Conservation (phyloP, 768 basidiomycete species). For the Lactarius psammicola region DNA sequence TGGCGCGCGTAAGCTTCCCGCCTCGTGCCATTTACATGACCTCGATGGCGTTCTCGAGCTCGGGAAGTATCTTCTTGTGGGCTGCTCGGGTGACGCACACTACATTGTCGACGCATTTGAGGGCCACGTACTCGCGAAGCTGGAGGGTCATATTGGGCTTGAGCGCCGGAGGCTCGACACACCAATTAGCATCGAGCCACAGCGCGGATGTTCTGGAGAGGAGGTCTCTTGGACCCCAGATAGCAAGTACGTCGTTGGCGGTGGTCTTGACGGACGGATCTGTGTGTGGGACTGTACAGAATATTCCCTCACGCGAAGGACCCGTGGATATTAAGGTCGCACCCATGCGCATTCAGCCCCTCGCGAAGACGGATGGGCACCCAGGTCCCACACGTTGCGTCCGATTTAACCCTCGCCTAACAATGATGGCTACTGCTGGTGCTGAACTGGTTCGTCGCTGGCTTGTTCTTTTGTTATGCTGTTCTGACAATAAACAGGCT, state of each 20-base stretch:
- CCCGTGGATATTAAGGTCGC: conserved; percentile 54
- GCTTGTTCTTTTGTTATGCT: not conserved
- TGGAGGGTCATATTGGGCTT: conserved; percentile 82
- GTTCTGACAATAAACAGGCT: conserved; percentile 39
- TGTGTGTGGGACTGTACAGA: conserved; percentile 83
- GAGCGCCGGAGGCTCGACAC: conserved; percentile 58
- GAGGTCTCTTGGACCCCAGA: conserved; percentile 95
- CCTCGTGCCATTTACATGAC: conserved; percentile 90
- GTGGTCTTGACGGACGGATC: conserved; percentile 83
- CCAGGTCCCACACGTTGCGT: conserved; percentile 83
- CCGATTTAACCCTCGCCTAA: conserved; percentile 82
- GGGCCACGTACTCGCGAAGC: conserved; percentile 76
- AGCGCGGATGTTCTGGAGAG: conserved; percentile 84
- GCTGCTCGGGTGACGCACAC: conserved; percentile 90
- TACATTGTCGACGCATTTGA: conserved; percentile 92
- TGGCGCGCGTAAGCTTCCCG: conserved; percentile 74
- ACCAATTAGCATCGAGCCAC: conserved; percentile 59
- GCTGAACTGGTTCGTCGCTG: conserved; percentile 65
- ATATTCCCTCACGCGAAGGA: conserved; percentile 51
- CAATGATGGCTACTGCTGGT: conserved; percentile 86
- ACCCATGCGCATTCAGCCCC: conserved; percentile 52
- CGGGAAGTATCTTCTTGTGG: conserved; percentile 86
- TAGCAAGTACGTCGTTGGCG: conserved; percentile 84
- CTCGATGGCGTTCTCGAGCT: conserved; percentile 83
- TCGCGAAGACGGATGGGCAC: conserved; percentile 67